These are phyloP conservation scores for Salix caprea DNA, from an alignment of 345 rosid genomes.

Conservation along the genomic window DNA sequence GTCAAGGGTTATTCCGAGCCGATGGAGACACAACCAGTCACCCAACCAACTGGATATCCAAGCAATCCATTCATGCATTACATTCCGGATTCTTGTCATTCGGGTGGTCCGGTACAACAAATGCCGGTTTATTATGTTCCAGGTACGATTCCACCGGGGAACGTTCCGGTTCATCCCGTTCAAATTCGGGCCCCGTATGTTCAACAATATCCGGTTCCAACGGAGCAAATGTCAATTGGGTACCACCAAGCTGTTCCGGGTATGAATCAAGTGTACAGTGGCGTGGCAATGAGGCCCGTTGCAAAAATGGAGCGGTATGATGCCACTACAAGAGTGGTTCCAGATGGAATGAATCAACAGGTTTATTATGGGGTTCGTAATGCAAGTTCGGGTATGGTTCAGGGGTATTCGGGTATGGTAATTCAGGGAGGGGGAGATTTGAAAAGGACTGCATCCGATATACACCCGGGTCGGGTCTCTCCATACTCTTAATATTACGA, in stretches of 20 bases:
- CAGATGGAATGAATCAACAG: constrained; percentile 52
- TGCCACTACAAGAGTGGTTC: constrained; percentile 18
- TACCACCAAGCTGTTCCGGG: constrained; percentile 53
- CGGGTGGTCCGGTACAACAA: constrained; percentile 40
- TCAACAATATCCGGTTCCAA: constrained; percentile 43
- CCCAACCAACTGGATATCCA: constrained; percentile 37
- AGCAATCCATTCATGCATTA: constrained; percentile 58
- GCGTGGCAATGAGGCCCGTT: constrained; percentile 37
- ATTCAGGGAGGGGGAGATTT: constrained; percentile 58
- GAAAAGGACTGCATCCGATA: constrained; percentile 41
- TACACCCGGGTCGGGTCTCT: constrained; percentile 35
- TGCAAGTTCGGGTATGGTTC: constrained; percentile 37
- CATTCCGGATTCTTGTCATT: constrained; percentile 45
- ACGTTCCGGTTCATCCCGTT: constrained; percentile 2
- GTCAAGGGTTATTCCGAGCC: constrained; percentile 18
- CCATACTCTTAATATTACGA: background rate
- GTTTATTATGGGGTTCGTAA: constrained; percentile 60
- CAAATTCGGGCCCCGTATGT: constrained; percentile 45
- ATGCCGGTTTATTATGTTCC: constrained; percentile 68
- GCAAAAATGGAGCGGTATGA: constrained; percentile 40
- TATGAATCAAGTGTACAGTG: constrained; percentile 57
- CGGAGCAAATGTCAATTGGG: constrained; percentile 59
- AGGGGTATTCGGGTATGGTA: constrained; percentile 53
- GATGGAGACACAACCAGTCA: constrained; percentile 31
- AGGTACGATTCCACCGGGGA: constrained; percentile 40